Percentiles rank a stretch among this genome's conserved stretches.
Evolutionary conservation across 495 filamentous ascomycete genomes (phyloP).

Genomic region (Amphirosellinia nigrospora): DNA sequence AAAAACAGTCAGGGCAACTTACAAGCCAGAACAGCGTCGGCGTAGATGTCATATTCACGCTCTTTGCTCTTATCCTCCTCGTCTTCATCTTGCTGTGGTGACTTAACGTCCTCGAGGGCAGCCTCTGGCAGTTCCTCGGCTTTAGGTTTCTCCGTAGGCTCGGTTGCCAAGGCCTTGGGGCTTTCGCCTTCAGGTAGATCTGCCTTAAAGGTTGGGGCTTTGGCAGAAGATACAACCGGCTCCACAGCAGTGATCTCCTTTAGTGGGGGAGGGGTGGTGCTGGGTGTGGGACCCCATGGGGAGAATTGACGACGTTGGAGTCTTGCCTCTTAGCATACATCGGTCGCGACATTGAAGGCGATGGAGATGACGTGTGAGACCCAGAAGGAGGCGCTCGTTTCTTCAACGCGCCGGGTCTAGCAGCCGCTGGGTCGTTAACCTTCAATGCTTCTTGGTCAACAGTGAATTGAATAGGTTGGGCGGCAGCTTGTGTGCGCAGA

Average conservation of each 20-base stretch:
- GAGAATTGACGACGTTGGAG: slow-evolving; percentile 32
- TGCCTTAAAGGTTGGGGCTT: slow-evolving; percentile 66
- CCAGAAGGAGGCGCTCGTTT: slow-evolving; percentile 66
- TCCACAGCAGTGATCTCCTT: slow-evolving; percentile 52
- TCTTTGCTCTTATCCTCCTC: slow-evolving; percentile 67
- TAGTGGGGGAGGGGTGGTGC: slow-evolving; percentile 61
- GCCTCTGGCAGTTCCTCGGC: slow-evolving; percentile 65
- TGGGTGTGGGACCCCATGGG: slow-evolving; percentile 69
- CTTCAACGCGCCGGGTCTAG: slow-evolving; percentile 63
- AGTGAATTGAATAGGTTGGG: slow-evolving; percentile 97
- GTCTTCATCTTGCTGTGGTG: slow-evolving; percentile 56
- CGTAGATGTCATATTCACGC: slow-evolving; percentile 89
- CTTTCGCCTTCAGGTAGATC: slow-evolving; percentile 74
- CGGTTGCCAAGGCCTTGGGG: slow-evolving; percentile 74
- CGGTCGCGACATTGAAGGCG: slow-evolving; percentile 46
- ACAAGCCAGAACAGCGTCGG: slow-evolving; percentile 87
- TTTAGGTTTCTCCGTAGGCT: slow-evolving; percentile 63
- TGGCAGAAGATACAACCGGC: slow-evolving; percentile 51
- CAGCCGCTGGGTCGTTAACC: slow-evolving; percentile 83
- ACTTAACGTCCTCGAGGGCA: slow-evolving; percentile 54
- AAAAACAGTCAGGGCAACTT: slow-evolving; percentile 45
- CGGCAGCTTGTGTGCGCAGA: slow-evolving; percentile 95
- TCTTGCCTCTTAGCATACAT: slow-evolving; percentile 51
- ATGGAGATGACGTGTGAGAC: slow-evolving; percentile 58
- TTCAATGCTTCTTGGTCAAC: slow-evolving; percentile 96